Base-by-base conservation (phyloP, 305 asterid genomes). In the Striga hermonthica region DNA sequence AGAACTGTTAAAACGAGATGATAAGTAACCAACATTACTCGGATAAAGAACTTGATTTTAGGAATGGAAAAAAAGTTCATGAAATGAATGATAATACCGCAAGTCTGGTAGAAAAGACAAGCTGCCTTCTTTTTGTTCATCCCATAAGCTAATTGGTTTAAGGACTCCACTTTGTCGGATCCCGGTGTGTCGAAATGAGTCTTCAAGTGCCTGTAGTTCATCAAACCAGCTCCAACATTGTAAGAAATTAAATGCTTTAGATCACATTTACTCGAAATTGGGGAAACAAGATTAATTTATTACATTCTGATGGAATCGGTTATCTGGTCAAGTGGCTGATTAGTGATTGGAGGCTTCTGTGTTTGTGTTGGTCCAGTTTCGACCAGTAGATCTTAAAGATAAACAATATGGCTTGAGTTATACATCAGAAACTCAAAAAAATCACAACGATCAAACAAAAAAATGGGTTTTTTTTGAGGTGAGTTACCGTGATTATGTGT, bases 301-400 rank as follows among this genome's bases (percentile, higher is more conserved):
- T 86, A 90, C 98, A 47, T 77, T 81, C 83, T 73, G 52, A 92
- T 83, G 54, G 95, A 79, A 60, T 87, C 82, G 2, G 98, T 88
- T 71, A 90, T 83, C 66, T 75, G 83, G 74, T 93, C 94, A 43
- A 72, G 73, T 67, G 87, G 84, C 76, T 77, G 88, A 73, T 72
- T 41, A 5, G 52, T 56, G 55, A 44, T 54, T 15, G 76, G 84
- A 61, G 22, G 75, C 66, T 78, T 80, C 68, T 83, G 96, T n/a
- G 94, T 86, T 79, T 86, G 99, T 4, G 97, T 88, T 62, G 95
- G 92, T 74, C 88, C 99, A 52, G 97, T 88, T 80, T 93, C 97
- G 48, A 86, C 75, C 78, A 93, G 12, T 44, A 77, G 78, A 43
- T 88, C 96, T 93, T 86, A 78, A 67, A 57, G 70, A 56, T 45